These are phyloP conservation scores for Eleusine coracana DNA, from an alignment of 176 grass and related monocot genomes.

Conservation along the genomic window DNA sequence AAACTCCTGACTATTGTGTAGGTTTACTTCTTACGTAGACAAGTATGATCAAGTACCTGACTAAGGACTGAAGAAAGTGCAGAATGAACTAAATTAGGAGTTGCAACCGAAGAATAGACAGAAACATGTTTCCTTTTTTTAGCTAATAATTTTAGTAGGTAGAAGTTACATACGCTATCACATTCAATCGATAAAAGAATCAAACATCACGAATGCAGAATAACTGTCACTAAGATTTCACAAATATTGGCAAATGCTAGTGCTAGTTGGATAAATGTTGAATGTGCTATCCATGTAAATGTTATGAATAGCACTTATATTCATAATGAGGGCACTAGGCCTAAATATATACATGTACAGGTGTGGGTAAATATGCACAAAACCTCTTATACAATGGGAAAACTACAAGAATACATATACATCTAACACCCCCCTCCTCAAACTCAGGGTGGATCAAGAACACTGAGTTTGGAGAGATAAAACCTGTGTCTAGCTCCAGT, in stretches of 20 bases:
- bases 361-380: too few species aligned
- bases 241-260: neutral
- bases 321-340: too few species aligned
- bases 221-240: neutral
- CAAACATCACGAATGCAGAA: conserved; percentile 10
- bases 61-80: neutral
- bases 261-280: neutral
- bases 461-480: too few species aligned
- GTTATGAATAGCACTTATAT: too few species aligned
- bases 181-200: neutral
- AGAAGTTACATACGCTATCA: neutral
- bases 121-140: too few species aligned
- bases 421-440: too few species aligned
- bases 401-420: too few species aligned
- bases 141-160: neutral
- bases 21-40: neutral
- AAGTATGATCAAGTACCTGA: neutral
- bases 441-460: too few species aligned
- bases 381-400: too few species aligned
- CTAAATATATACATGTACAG: too few species aligned
- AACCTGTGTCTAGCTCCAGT: too few species aligned
- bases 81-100: neutral
- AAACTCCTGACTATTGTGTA: neutral
- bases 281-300: neutral
- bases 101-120: neutral